Base-by-base conservation (phyloP, 495 filamentous ascomycete species). In the Endocarpon pusillum region DNA sequence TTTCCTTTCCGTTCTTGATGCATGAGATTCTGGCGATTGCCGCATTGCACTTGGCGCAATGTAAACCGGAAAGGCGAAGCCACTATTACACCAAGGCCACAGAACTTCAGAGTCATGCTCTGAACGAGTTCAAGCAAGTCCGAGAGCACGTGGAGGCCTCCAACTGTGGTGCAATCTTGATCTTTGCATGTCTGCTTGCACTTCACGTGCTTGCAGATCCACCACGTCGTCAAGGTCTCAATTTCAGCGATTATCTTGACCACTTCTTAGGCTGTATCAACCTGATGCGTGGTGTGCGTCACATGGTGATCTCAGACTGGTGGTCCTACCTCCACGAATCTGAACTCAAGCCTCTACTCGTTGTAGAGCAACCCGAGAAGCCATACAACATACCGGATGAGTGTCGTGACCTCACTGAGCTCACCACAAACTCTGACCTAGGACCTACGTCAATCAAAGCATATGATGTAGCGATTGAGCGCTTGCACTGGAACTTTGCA, bases 181-280 rank as follows among this genome's bases (percentile, higher is more conserved):
- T 71, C n/a, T 73, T 70, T 36, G 61, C 66, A 1, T 45, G 49
- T 1, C 7, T 59, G 8, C 31, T 69, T 0, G 65, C 61, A 0
- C 33, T 64, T 7, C 61, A 68, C 23, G 44, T 56, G 19, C 57
- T 73, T 21, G 64, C 49, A 46, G 61, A 71, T 28, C 46, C 47
- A 9, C 37, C 43, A 0, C 36, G 44, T 20, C 39, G 44, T 4
- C 17, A 22, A n/a, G 51, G 46, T 2, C 23, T 46, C 0, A 46
- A 58, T 30, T 61, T 62, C 15, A 35, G 41, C 0, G 26, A 29
- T 0, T 58, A 62, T 15, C 45, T 70, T 1, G 54, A 58, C 18
- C 45, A 51, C 0, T 56, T 64, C 32, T 26, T 58, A 1, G 49
- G 53, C 3, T 66, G 51, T 15, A 17, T 69, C 18, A 42, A 41